Evolutionary conservation across 2,329 filamentous ascomycete genomes (phyloP).

Genomic region (Gyromitra esculenta): DNA sequence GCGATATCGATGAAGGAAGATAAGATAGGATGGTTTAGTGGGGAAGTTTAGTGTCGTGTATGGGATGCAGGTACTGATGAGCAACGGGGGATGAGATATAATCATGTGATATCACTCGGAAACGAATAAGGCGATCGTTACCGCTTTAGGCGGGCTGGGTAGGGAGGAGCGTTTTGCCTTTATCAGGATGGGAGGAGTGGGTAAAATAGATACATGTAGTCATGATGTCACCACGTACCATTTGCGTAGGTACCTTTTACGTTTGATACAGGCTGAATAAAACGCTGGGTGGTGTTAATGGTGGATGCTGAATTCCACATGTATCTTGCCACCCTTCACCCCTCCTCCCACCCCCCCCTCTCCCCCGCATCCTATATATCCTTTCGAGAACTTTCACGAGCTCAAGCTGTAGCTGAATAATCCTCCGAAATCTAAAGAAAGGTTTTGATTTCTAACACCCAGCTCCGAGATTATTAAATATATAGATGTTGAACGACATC

Average conservation of each 20-base stretch:
- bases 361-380: conserved; percentile 12
- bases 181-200: neutral
- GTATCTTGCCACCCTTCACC: neutral
- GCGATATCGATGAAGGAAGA: neutral
- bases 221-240: neutral
- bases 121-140: conserved; percentile 15
- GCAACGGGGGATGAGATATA: neutral
- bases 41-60: neutral
- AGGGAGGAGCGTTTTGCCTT: neutral
- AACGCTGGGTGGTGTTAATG: neutral
- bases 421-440: neutral
- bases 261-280: conserved; percentile 13
- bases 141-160: conserved; percentile 8
- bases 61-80: conserved; percentile 38
- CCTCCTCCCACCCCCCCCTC: neutral
- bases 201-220: neutral
- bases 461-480: too few relatives aligned
- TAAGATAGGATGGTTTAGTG: conserved; percentile 11
- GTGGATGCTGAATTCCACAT: neutral
- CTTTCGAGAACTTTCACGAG: neutral
- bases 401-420: neutral
- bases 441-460: neutral
- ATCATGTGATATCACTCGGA: conserved; percentile 38
- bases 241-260: neutral
- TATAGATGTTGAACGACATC: neutral